Conservation (phyloP, 148 eudicot genomes). For the Dianthus caryophyllus region DNA sequence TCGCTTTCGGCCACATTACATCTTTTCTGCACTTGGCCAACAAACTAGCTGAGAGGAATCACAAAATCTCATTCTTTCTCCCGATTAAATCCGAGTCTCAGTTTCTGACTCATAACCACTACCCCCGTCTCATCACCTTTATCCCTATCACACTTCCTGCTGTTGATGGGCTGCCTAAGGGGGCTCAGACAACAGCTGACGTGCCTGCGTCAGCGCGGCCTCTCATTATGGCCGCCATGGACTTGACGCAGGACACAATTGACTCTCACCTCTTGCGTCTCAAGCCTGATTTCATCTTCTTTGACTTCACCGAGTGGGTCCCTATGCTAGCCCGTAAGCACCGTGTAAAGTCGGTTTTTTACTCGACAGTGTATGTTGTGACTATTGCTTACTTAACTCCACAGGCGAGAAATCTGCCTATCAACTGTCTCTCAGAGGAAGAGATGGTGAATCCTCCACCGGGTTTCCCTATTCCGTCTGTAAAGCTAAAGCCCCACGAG, state of each 20-base stretch:
- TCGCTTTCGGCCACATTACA: slow-evolving; percentile 52
- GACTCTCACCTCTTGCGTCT: slow-evolving; percentile 27
- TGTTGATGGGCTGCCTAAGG: slow-evolving; percentile 40
- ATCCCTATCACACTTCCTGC: slow-evolving; percentile 39
- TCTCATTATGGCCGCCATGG: slow-evolving; percentile 44
- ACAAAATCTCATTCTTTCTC: slow-evolving; percentile 34
- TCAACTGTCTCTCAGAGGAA: slow-evolving; percentile 14
- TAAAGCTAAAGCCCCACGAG: slow-evolving; percentile 30
- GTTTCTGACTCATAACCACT: slow-evolving; percentile 39
- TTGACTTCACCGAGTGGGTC: slow-evolving; percentile 48
- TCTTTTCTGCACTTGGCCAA: slow-evolving; percentile 46
- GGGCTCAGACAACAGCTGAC: slow-evolving; percentile 45
- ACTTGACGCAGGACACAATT: slow-evolving; percentile 30
- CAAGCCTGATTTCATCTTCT: slow-evolving; percentile 39
- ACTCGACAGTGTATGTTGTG: slow-evolving; percentile 28
- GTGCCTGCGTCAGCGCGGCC: slow-evolving; percentile 34
- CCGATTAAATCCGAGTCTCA: slow-evolving; percentile 34
- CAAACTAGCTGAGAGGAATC: slow-evolving; percentile 42
- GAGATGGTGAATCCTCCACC: slow-evolving; percentile 33
- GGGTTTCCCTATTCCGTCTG: slow-evolving; percentile 29
- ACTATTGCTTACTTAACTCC: slow-evolving; percentile 30
- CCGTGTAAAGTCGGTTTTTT: slow-evolving; percentile 31
- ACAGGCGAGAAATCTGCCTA: slow-evolving; percentile 22
- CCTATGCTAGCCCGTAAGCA: slow-evolving; percentile 35
- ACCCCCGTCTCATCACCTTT: slow-evolving; percentile 41